Conservation (phyloP, 1,284 basidiomycete genomes). For the Trametes hirsuta region DNA sequence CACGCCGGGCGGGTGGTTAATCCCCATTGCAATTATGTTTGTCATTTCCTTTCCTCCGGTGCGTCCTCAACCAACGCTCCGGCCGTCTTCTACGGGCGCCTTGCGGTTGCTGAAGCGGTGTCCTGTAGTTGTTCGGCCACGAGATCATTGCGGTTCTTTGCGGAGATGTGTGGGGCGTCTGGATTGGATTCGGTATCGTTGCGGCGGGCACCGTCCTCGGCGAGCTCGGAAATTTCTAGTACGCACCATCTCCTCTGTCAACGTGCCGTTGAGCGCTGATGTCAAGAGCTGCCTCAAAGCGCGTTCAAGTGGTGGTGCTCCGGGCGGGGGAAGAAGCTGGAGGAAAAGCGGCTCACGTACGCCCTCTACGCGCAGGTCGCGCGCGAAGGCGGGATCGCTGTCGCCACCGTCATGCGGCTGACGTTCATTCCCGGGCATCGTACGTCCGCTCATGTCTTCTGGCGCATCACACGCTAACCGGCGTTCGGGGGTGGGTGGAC, state of each 20-base stretch:
- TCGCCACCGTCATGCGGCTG: conserved; percentile 72
- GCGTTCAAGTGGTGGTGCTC: conserved; percentile 68
- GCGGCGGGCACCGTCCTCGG: conserved; percentile 68
- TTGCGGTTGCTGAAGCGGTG: not conserved
- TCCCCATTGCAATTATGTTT: conserved; percentile 81
- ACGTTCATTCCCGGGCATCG: conserved; percentile 82
- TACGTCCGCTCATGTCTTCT: conserved; percentile 33
- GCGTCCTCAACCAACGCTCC: conserved; percentile 21
- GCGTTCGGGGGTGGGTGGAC: too few species aligned
- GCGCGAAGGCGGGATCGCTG: conserved; percentile 77
- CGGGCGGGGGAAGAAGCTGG: conserved; percentile 69
- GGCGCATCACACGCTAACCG: not conserved
- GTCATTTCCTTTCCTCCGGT: conserved; percentile 79
- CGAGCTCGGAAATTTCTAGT: conserved; percentile 75
- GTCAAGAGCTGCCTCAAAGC: conserved; percentile 32
- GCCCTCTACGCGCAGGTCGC: conserved; percentile 78
- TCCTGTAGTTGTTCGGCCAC: conserved; percentile 66
- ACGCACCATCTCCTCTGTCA: conserved; percentile 27
- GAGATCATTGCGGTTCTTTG: conserved; percentile 76
- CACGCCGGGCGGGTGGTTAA: conserved; percentile 65
- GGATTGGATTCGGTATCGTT: conserved; percentile 69
- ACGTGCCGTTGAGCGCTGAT: not conserved
- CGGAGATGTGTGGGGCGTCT: conserved; percentile 74
- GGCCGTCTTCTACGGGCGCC: too few species aligned
- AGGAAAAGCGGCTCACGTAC: conserved; percentile 71